Evolutionary conservation across 1,284 basidiomycete genomes (phyloP).

Genomic region (Sporisorium exsertum): DNA sequence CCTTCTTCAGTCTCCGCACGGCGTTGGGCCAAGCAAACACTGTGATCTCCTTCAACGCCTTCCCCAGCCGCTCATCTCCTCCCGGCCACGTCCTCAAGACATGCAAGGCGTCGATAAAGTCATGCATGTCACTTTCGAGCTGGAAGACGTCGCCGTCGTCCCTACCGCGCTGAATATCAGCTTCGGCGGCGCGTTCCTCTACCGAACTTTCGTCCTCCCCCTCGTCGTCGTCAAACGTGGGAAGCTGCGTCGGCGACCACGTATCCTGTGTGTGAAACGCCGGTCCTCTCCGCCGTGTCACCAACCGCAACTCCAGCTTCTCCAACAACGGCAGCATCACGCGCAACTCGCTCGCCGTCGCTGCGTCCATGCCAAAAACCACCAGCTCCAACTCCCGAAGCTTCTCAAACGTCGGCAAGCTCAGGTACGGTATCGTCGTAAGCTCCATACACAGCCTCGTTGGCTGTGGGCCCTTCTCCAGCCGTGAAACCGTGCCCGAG

Average conservation of each 20-base stretch:
- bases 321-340: slow-evolving; percentile 39
- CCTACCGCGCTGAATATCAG: slow-evolving; percentile 8
- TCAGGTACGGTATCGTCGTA: slow-evolving; percentile 51
- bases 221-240: slow-evolving; percentile 21
- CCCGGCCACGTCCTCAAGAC: slow-evolving; percentile 35
- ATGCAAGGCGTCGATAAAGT: slow-evolving; percentile 40
- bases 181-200: slow-evolving; percentile 14
- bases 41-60: slow-evolving; percentile 24
- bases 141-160: slow-evolving; percentile 31
- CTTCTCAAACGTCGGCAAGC: slow-evolving; percentile 52
- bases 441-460: slow-evolving; percentile 51
- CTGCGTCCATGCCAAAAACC: slow-evolving; percentile 53
- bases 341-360: slow-evolving; percentile 41
- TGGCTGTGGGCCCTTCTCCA: slow-evolving; percentile 51
- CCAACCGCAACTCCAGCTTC: slow-evolving; percentile 46
- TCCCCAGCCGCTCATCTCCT: slow-evolving; percentile 22
- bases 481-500: slow-evolving; percentile 26
- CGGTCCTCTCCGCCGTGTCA: slow-evolving; percentile 30
- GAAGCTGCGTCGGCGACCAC: slow-evolving; percentile 32
- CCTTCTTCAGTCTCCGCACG: slow-evolving; percentile 18
- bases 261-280: slow-evolving; percentile 35
- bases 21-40: slow-evolving; percentile 48
- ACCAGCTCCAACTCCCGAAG: slow-evolving; percentile 51
- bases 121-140: slow-evolving; percentile 36
- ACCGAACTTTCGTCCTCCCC: slow-evolving; percentile 10